Conservation (phyloP, 495 filamentous ascomycete species). For the Aspergillus sparsus region DNA sequence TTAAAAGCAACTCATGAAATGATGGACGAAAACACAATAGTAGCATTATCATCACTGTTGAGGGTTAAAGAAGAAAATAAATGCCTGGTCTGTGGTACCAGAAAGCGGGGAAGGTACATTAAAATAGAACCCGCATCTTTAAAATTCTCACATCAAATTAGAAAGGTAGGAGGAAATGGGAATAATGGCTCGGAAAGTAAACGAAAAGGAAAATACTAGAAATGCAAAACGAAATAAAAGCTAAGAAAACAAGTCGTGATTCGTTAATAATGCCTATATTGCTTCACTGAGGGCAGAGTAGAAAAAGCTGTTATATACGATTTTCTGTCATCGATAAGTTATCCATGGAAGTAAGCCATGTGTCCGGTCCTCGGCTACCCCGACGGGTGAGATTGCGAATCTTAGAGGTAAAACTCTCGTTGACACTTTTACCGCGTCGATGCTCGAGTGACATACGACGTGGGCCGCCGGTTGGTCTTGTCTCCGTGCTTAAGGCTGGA, state of each 20-base stretch:
- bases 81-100: too few species aligned
- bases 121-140: not conserved
- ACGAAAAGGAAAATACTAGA: too few species aligned
- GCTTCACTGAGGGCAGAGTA: not conserved
- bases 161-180: not conserved
- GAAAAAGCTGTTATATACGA: constrained; percentile 22
- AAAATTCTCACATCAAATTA: too few species aligned
- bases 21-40: not conserved
- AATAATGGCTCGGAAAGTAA: not conserved
- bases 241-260: not conserved
- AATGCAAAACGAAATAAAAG: too few species aligned
- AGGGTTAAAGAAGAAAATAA: not conserved
- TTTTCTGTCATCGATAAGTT: constrained; percentile 32
- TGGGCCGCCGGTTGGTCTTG: constrained; percentile 21
- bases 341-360: constrained; percentile 38
- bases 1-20: constrained; percentile 10
- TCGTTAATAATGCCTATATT: too few species aligned
- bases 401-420: constrained; percentile 64
- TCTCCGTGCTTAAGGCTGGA: constrained; percentile 31
- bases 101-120: not conserved
- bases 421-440: constrained; percentile 64
- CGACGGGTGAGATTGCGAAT: constrained; percentile 68
- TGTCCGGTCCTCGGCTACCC: constrained; percentile 59
- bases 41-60: not conserved
- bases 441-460: constrained; percentile 57